phyloP scores from a whole-genome alignment of 2,329 filamentous ascomycete genomes.

The Knoxdaviesia proteae region DNA sequence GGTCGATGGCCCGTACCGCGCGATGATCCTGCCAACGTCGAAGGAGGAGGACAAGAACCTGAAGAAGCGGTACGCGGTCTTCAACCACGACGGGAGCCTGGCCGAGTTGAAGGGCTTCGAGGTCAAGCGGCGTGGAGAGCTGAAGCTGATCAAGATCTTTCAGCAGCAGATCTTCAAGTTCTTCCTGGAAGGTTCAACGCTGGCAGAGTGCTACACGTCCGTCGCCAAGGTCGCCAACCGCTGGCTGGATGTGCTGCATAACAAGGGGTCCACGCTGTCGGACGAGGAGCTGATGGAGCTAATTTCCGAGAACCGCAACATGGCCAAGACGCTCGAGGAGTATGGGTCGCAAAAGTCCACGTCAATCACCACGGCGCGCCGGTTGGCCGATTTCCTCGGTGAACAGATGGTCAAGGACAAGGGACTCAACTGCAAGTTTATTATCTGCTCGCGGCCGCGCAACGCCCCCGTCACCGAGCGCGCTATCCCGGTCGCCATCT shows the following conservation, averaged over 20 bases:
- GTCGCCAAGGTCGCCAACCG: constrained; percentile 90
- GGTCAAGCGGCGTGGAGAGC: constrained; percentile 86
- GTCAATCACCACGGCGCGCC: constrained; percentile 94
- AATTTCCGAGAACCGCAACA: constrained; percentile 98
- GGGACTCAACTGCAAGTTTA: constrained; percentile 97
- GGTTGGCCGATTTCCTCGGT: constrained; percentile 84
- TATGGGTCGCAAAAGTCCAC: constrained; percentile 93
- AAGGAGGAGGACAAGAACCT: constrained; percentile 99
- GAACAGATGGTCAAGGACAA: constrained; percentile 99
- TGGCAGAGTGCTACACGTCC: constrained; percentile 72
- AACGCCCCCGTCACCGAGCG: constrained; percentile 86
- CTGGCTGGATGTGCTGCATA: constrained; percentile 89
- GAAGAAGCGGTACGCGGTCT: constrained; percentile 97
- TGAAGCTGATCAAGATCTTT: constrained; percentile 99
- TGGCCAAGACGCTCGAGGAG: constrained; percentile 92
- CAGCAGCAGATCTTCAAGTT: constrained; percentile 99
- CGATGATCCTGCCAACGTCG: constrained; percentile 91
- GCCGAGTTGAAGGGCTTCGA: constrained; percentile 96
- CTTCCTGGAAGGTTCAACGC: constrained; percentile 76
- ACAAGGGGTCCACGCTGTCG: constrained; percentile 69
- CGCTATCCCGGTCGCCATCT: constrained; percentile 88
- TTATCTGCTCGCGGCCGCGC: constrained; percentile 74
- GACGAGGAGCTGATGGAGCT: constrained; percentile 97
- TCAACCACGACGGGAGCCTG: constrained; percentile 91
- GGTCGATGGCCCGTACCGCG: constrained; percentile 90